Evolutionary conservation across 495 filamentous ascomycete genomes (phyloP).

Genomic region (Xylaria intraflava): DNA sequence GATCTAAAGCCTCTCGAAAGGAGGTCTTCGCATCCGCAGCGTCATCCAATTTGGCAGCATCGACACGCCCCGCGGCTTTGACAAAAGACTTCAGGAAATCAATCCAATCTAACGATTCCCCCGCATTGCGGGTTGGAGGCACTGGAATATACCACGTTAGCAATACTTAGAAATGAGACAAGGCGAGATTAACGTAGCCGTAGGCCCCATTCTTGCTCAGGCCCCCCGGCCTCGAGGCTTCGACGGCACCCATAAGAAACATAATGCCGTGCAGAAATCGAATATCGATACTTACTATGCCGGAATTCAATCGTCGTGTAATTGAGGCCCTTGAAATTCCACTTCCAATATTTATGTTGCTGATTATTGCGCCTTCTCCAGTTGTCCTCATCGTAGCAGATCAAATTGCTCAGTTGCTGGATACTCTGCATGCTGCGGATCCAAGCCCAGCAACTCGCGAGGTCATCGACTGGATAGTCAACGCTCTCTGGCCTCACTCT

Average conservation of each 20-base stretch:
- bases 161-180: neutral
- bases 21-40: neutral
- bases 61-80: neutral
- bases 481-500: neutral
- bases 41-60: neutral
- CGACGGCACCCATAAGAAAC: no score
- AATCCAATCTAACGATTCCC: neutral
- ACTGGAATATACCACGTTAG: neutral
- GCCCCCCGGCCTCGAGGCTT: no score
- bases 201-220: no score
- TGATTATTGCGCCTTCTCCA: neutral
- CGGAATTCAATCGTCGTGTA: conserved; percentile 1
- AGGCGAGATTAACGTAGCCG: neutral
- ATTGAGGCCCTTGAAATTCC: conserved; percentile 3
- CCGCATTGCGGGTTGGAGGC: neutral
- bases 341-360: neutral
- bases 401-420: neutral
- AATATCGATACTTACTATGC: neutral
- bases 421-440: neutral
- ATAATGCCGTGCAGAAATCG: no score
- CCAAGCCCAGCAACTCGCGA: neutral
- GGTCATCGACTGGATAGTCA: neutral
- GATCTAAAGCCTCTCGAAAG: neutral
- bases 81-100: neutral
- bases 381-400: neutral